Evolutionary conservation across 129 eudicot genomes (phyloP), one percentile per base, ranked within the genome.

Genomic region (Smallanthus sonchifolius): DNA sequence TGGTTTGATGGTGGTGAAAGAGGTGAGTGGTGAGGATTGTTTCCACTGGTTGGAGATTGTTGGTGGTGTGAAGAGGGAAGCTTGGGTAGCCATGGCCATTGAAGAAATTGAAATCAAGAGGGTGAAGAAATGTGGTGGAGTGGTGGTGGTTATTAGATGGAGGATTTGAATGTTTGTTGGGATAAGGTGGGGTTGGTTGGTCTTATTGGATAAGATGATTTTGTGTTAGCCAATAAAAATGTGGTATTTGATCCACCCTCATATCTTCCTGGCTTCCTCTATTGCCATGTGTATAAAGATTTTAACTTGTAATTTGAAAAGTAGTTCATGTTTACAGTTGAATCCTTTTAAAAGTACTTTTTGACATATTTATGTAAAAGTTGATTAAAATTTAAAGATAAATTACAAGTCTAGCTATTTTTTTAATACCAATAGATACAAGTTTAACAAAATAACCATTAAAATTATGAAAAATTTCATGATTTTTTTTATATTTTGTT

Each of bases 1-100:
- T 49, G 87, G 83, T 79, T 80, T 86, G 61, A 69, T 43, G 61
- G 70, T 24, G 80, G 81, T 43, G 79, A 82, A 72, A 43, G 86
- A 70, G 55, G 80, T 36, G 76, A 83, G 72, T 9, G 80, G 15
- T 47, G 82, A 63, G 52, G 80, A 45, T 70, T 84, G 89, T 42
- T 89, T 86, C 83, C 82, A 86, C 51, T 87, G 82, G 76, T 59
- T 80, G 73, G 93, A 49, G 84, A 83, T 75, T 19, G 87, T 8
- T 51, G 96, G 83, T 79, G 92, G 86, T 83, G 92, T 74, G 86
- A 86, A 83, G 79, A 86, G 82, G 72, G 92, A 84, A 54, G 96
- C 75, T 86, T 84, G 91, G 10, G 92, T 84, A 72, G 96, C 89
- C 92, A 89, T 86, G 60, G 89, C 87, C 92, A 84, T 86, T 56